Evolutionary conservation across 768 basidiomycete species (phyloP).

Genomic region (Mycena maculata): DNA sequence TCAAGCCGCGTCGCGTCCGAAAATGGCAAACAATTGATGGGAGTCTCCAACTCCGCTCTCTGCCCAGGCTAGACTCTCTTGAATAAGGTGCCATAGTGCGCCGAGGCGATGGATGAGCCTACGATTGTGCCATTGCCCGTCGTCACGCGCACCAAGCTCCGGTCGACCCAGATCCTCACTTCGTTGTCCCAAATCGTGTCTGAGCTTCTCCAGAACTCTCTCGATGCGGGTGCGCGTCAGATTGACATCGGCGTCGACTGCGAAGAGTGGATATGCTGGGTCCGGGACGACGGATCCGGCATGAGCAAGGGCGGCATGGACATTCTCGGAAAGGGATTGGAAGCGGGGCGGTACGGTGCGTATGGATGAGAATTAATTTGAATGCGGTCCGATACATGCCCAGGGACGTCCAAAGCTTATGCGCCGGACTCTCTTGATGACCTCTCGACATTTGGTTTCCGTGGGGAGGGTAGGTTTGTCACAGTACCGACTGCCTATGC

Average conservation of each 20-base stretch:
- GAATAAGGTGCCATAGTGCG: not conserved
- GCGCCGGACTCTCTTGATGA: slow-evolving; percentile 59
- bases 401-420: slow-evolving; percentile 83
- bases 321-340: slow-evolving; percentile 61
- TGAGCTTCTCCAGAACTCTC: slow-evolving; percentile 90
- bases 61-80: not conserved
- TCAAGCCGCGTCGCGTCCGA: too few species aligned
- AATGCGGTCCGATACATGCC: not conserved
- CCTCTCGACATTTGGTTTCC: slow-evolving; percentile 84
- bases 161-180: slow-evolving; percentile 87
- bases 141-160: slow-evolving; percentile 75
- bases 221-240: slow-evolving; percentile 80
- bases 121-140: slow-evolving; percentile 62
- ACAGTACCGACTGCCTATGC: not conserved
- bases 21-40: too few species aligned
- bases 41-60: too few species aligned
- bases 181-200: slow-evolving; percentile 83
- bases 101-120: slow-evolving; percentile 4
- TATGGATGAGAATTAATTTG: slow-evolving; percentile 21
- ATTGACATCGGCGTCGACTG: slow-evolving; percentile 82
- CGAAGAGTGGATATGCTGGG: slow-evolving; percentile 85
- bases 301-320: slow-evolving; percentile 71
- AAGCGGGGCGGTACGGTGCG: slow-evolving; percentile 77
- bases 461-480: slow-evolving; percentile 82
- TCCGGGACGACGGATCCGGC: slow-evolving; percentile 87